These are phyloP conservation scores for Globisporangium echinulatum DNA, from an alignment of 352 stramenopile genomes.

Conservation along the genomic window DNA sequence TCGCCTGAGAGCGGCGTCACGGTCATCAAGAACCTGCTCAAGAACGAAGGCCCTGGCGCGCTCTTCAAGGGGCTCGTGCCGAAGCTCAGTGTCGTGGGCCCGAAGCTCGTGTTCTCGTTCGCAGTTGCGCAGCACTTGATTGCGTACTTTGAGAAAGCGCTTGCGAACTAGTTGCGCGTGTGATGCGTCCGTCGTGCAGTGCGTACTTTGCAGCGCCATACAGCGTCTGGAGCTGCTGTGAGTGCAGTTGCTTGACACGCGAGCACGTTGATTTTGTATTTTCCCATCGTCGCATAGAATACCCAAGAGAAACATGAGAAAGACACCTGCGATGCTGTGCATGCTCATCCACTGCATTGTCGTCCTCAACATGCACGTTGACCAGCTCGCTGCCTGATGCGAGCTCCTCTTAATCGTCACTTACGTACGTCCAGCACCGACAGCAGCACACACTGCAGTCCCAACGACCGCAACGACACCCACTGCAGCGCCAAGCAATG, in stretches of 20 bases:
- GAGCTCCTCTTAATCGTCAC: too few species aligned
- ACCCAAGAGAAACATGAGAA: slow-evolving; percentile 6
- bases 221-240: not conserved
- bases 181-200: too few species aligned
- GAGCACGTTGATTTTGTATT: slow-evolving; percentile 16
- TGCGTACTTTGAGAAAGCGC: slow-evolving; percentile 89
- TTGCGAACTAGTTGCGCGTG: slow-evolving; percentile 10
- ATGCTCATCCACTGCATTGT: slow-evolving; percentile 1
- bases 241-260: not conserved
- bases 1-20: slow-evolving; percentile 87
- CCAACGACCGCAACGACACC: slow-evolving; percentile 4
- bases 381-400: not conserved
- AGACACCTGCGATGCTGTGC: slow-evolving; percentile 2
- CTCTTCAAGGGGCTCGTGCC: slow-evolving; percentile 95
- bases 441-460: slow-evolving; percentile 1
- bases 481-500: slow-evolving; percentile 1
- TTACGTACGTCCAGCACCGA: not conserved
- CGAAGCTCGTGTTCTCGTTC: slow-evolving; percentile 96
- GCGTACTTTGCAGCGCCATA: too few species aligned
- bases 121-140: slow-evolving; percentile 94
- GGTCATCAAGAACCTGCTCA: slow-evolving; percentile 91
- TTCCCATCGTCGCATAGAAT: slow-evolving; percentile 5
- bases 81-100: slow-evolving; percentile 93
- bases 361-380: not conserved
- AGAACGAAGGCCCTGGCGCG: slow-evolving; percentile 86